Conservation (phyloP, 129 eudicot species). For the Centrapalus pauciflorus region DNA sequence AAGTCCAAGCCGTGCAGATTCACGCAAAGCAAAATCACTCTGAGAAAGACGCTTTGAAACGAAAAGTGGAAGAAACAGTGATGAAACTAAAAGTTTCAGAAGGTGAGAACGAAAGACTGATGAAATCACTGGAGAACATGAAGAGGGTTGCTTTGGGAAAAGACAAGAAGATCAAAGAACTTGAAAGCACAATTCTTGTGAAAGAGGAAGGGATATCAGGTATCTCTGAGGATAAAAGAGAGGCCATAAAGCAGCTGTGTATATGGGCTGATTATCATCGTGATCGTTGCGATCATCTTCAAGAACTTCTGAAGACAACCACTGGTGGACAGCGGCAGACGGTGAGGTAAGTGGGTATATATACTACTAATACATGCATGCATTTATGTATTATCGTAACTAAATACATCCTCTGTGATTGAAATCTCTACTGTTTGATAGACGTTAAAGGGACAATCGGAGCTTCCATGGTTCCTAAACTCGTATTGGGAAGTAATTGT, state of each 20-base stretch:
- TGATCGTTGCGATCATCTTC: constrained; percentile 41
- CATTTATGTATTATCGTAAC: not conserved
- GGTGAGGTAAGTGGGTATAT: constrained; percentile 5
- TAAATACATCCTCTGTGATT: not conserved
- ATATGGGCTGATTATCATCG: constrained; percentile 74
- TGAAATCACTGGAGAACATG: constrained; percentile 16
- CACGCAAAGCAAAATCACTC: constrained; percentile 36
- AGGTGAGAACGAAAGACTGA: constrained; percentile 27
- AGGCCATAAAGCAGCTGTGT: constrained; percentile 79
- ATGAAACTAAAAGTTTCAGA: constrained; percentile 27
- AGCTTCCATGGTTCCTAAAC: constrained; percentile 1
- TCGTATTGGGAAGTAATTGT: not conserved
- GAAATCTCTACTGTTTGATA: not conserved
- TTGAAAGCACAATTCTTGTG: constrained; percentile 39
- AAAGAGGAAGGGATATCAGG: constrained; percentile 46
- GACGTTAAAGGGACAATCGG: not conserved
- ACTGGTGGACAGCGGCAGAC: not conserved
- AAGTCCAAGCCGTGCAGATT: constrained; percentile 42
- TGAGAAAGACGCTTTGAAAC: constrained; percentile 34
- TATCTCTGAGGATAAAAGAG: constrained; percentile 64
- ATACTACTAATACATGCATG: not conserved
- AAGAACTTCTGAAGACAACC: constrained; percentile 30
- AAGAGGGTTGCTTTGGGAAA: constrained; percentile 19
- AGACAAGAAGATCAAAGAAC: constrained; percentile 40
- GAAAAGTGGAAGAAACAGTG: constrained; percentile 17